Evolutionary conservation across 129 eudicot species (phyloP), one percentile per base, ranked within the genome.

Genomic region (Flaveria sonorensis): DNA sequence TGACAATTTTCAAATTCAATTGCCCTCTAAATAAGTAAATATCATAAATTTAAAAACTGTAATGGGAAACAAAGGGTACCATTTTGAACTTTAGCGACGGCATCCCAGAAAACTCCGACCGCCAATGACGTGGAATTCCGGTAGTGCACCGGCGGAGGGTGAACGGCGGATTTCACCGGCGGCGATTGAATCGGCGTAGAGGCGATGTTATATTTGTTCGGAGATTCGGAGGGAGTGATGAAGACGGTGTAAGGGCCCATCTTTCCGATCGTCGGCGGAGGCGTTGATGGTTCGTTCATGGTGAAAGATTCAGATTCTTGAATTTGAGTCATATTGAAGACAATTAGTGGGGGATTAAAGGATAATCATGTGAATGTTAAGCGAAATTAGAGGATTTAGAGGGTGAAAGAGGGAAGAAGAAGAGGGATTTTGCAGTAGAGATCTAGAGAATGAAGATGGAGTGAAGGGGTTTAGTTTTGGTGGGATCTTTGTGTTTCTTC

Each of bases 191-290:
- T 32, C 7, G 39, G 39, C 39, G 39, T 32, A 5, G 39, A 32
- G 81, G 14, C 3, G 14, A 11, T 8, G 11, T 43, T 43, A 14
- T 13, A 11, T 48, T 48, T 76, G 21, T 28, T 75, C 13, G 88
- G 80, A 20, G 81, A 83, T 24, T 73, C 74, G 57, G 75, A 55
- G 10, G 50, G 96, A 7, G 97, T 89, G 1, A 92, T 81, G 62
- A 89, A 92, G 65, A 92, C 96, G 6, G 96, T 92, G 87, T 89
- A 92, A 0, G 97, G 97, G 3, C 97, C 97, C 90, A 89, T 92
- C 86, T 89, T 92, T 15, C 97, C 96, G 85, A 92, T 92, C 77
- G 86, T 81, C 70, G 88, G 88, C 23, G 90, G 90, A 28, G 97
- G 94, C 9, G 94, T 84, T 11, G 97, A 60, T 3, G 82, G 71